These are phyloP conservation scores for Lizonia empirigonia DNA, from an alignment of 2,329 filamentous ascomycete genomes.

Conservation along the genomic window DNA sequence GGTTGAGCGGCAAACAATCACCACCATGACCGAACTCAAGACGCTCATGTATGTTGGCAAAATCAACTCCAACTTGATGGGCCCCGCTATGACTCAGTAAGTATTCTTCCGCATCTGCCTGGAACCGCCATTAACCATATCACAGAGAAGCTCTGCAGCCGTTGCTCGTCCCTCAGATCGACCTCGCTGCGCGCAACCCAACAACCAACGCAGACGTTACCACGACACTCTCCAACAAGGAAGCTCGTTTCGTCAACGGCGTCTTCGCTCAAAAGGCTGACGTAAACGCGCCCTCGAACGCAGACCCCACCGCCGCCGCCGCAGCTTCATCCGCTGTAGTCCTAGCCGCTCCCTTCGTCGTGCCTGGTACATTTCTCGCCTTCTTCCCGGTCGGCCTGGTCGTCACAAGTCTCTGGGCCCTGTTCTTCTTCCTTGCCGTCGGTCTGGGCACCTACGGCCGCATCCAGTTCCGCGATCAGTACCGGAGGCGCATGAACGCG, in stretches of 20 bases:
- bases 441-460: constrained; percentile 70
- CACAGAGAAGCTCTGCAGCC: constrained; percentile 63
- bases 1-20: constrained; percentile 36
- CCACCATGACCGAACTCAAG: constrained; percentile 55
- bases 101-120: constrained; percentile 30
- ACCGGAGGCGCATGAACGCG: constrained; percentile 58
- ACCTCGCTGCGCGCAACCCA: constrained; percentile 63
- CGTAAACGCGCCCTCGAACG: constrained; percentile 54
- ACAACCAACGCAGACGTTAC: constrained; percentile 58
- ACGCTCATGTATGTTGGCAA: constrained; percentile 72
- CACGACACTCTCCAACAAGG: constrained; percentile 70
- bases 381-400: constrained; percentile 74
- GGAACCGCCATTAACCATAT: constrained; percentile 18
- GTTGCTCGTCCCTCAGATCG: constrained; percentile 71
- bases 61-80: constrained; percentile 65
- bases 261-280: constrained; percentile 66
- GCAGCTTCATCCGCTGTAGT: constrained; percentile 51
- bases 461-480: constrained; percentile 69
- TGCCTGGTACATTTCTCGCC: constrained; percentile 71
- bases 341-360: constrained; percentile 61
- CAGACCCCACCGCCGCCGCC: constrained; percentile 50
- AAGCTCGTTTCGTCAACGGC: constrained; percentile 73
- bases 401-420: constrained; percentile 67
- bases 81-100: constrained; percentile 65
- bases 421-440: constrained; percentile 59